Evolutionary conservation across 1,139 yeast species (phyloP), one percentile per base, ranked within the genome.

Genomic region (Magnusiomyces ingens): DNA sequence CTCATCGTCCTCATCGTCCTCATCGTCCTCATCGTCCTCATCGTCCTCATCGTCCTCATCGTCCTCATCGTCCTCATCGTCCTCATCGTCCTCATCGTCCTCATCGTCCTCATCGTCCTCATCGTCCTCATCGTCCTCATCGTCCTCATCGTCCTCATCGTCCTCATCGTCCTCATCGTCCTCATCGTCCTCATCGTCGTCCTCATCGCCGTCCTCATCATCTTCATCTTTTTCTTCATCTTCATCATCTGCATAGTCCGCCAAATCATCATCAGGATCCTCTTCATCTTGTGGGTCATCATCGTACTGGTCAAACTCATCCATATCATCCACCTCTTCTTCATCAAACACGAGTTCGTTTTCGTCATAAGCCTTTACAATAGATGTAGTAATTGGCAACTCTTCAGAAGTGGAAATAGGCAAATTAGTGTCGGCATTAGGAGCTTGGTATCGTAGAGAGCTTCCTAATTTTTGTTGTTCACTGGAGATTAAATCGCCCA

Each of bases 41-140:
- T 38, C 18, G 2, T 21, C 49, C 10, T 36, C 49, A 29, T 37
- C 35, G 40, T 36, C 29, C 11, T 45, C 46, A 41, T 36, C 49
- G 18, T 13, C 37, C 3, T 15, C 37, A 11, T 19, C 48, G 18
- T 13, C 19, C 4, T 13, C 19, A 45, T 40, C 48, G 19, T 19
- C 19, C 5, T 13, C 18, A 15, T 12, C 44, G n/a, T n/a, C 44
- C 22, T 41, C 44, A 41, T 11, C 44, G n/a, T 26, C 32, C 4
- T 26, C 32, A 26, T 26, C 32, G 4, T 26, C 8, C 8, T 26
- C 32, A 26, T 26, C 32, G 32, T 26, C 32, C 4, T 26, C 32
- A 5, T 26, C 32, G 8, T 26, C 32, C 8, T 26, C 32, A 26
- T 26, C 32, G 8, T 26, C 32, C 4, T 26, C 32, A 5, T 26